phyloP scores from a whole-genome alignment of 2,329 filamentous ascomycete species.

The Fusarium udum region DNA sequence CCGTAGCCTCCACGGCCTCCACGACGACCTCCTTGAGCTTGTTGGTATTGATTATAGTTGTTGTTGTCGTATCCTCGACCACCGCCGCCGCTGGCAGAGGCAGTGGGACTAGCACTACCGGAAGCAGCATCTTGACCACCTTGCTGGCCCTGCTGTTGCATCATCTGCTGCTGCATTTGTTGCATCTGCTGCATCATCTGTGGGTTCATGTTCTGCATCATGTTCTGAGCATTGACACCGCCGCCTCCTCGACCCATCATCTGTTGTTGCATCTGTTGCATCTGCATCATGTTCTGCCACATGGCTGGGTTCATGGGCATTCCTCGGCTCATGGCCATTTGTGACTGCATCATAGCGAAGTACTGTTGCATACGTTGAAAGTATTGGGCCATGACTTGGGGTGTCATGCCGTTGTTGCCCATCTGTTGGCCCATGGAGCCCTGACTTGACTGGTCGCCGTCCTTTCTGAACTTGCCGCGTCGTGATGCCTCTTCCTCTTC shows the following conservation, averaged over 20 bases:
- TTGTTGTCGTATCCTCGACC: conserved; percentile 46
- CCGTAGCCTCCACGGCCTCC: conserved; percentile 47
- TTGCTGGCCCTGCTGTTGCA: conserved; percentile 52
- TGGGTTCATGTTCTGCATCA: conserved; percentile 57
- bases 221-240: conserved; percentile 50
- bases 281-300: conserved; percentile 80
- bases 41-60: conserved; percentile 53
- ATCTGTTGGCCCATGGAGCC: conserved; percentile 54
- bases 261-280: conserved; percentile 72
- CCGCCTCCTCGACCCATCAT: conserved; percentile 59
- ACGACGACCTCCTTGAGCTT: conserved; percentile 48
- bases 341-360: conserved; percentile 93
- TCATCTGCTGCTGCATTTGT: conserved; percentile 56
- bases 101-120: conserved; percentile 31
- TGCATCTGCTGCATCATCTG: conserved; percentile 70
- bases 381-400: conserved; percentile 97
- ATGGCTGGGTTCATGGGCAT: conserved; percentile 79
- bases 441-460: conserved; percentile 55
- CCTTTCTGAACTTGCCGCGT: conserved; percentile 69
- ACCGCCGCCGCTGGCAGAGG: conserved; percentile 38
- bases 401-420: conserved; percentile 78
- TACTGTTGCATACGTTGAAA: conserved; percentile 99
- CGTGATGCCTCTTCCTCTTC: conserved; percentile 83
- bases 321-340: conserved; percentile 84
- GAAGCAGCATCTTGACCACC: conserved; percentile 44